These are phyloP conservation scores for Solanum pinnatisectum DNA, from an alignment of 257 asterid genomes.

Conservation along the genomic window DNA sequence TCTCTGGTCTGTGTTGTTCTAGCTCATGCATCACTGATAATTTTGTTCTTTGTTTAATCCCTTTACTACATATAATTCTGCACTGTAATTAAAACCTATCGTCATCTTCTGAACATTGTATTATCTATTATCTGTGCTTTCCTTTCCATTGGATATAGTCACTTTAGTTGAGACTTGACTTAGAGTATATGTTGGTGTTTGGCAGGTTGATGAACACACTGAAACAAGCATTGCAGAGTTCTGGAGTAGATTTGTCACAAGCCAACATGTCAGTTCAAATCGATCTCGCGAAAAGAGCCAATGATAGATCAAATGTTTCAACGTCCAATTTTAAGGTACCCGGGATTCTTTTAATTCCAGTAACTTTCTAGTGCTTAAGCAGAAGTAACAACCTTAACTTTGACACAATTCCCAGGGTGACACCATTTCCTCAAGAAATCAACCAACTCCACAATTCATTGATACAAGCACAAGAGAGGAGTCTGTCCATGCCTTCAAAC, in stretches of 20 bases:
- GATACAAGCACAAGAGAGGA: slow-evolving; percentile 40
- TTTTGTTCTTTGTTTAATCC: background rate
- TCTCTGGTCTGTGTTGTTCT: background rate
- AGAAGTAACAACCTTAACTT: background rate
- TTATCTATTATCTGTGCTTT: background rate
- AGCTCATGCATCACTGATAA: background rate
- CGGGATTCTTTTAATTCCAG: background rate
- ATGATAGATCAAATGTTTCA: slow-evolving; percentile 35
- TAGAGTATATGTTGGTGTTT: background rate
- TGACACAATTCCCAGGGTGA: slow-evolving; percentile 23
- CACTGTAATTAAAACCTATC: background rate
- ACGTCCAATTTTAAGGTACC: slow-evolving; percentile 50
- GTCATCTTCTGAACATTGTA: background rate
- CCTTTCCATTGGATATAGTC: background rate
- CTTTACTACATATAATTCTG: background rate
- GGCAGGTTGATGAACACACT: slow-evolving; percentile 75
- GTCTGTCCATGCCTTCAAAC: slow-evolving; percentile 47
- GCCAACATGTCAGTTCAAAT: slow-evolving; percentile 85
- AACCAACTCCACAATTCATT: slow-evolving; percentile 26
- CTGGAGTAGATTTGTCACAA: slow-evolving; percentile 79
- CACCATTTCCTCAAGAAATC: slow-evolving; percentile 12
- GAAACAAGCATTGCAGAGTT: slow-evolving; percentile 68
- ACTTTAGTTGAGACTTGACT: background rate
- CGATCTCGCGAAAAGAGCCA: slow-evolving; percentile 65
- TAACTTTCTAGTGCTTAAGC: background rate